Conservation (phyloP, 2,329 filamentous ascomycete species). For the Stenocarpella maydis region DNA sequence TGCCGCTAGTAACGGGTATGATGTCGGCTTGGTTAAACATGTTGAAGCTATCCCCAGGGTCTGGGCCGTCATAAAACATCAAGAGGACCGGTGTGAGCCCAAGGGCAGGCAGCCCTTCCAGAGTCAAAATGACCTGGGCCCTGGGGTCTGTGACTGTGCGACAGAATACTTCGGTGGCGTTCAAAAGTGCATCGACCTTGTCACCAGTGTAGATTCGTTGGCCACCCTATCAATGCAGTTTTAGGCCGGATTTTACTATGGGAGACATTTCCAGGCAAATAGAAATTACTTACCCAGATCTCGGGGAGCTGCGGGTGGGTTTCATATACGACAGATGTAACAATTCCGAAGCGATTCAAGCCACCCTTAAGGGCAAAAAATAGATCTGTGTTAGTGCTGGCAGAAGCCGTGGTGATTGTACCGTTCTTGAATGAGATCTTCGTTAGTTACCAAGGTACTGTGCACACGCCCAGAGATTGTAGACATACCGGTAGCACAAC, state of each 20-base stretch:
- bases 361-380: slow-evolving; percentile 42
- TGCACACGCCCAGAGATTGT: not conserved
- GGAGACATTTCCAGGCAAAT: not conserved
- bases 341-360: slow-evolving; percentile 40
- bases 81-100: slow-evolving; percentile 36
- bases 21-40: slow-evolving; percentile 39
- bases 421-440: slow-evolving; percentile 36
- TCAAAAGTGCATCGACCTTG: slow-evolving; percentile 38
- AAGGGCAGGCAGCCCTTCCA: slow-evolving; percentile 33
- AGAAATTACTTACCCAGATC: slow-evolving; percentile 35
- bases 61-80: slow-evolving; percentile 43
- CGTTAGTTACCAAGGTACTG: not conserved
- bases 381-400: slow-evolving; percentile 35
- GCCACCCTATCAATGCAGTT: not conserved
- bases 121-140: slow-evolving; percentile 42
- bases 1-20: slow-evolving; percentile 19
- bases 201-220: slow-evolving; percentile 30
- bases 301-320: slow-evolving; percentile 37
- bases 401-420: slow-evolving; percentile 39
- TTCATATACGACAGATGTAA: slow-evolving; percentile 39
- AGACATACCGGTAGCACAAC: slow-evolving; percentile 40
- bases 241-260: not conserved
- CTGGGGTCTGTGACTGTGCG: slow-evolving; percentile 41
- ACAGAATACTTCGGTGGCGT: slow-evolving; percentile 41
- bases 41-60: slow-evolving; percentile 38